A percentile compares a stretch with the other conserved stretches of the same genome.
Conservation (phyloP, 2,329 filamentous ascomycete genomes). For the Microdochium bolleyi region DNA sequence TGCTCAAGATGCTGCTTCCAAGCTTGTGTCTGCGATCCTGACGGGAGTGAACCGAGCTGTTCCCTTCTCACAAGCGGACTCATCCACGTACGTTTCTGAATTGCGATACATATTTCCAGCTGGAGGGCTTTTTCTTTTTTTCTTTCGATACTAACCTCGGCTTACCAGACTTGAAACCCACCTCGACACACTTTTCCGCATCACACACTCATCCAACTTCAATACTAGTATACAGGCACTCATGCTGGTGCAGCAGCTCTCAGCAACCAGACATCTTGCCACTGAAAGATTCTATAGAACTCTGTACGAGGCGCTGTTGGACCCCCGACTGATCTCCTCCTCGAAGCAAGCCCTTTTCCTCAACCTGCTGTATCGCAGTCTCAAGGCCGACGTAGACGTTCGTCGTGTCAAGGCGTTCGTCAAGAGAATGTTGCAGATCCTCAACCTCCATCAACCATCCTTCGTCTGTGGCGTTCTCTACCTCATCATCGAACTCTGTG, state of each 20-base stretch:
- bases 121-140: conserved; percentile 8
- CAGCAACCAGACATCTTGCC: conserved; percentile 68
- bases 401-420: conserved; percentile 93
- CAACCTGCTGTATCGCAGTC: conserved; percentile 78
- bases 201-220: conserved; percentile 97
- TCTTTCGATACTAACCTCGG: conserved; percentile 7
- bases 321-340: conserved; percentile 78
- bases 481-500: conserved; percentile 72
- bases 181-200: conserved; percentile 87
- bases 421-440: conserved; percentile 82
- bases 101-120: neutral
- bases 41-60: conserved; percentile 95
- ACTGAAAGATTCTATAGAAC: conserved; percentile 92
- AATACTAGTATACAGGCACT: conserved; percentile 96
- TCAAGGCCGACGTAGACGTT: conserved; percentile 85
- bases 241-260: conserved; percentile 89
- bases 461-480: conserved; percentile 94
- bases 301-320: conserved; percentile 87
- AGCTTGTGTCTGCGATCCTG: conserved; percentile 83
- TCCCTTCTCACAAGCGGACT: conserved; percentile 79
- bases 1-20: conserved; percentile 72
- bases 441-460: conserved; percentile 81
- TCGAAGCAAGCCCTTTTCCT: conserved; percentile 95
- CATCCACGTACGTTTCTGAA: conserved; percentile 50
- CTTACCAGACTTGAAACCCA: conserved; percentile 66